Evolutionary conservation across 108 stramenopile species (phyloP).

Genomic region (Cyclostephanos tholiformis): DNA sequence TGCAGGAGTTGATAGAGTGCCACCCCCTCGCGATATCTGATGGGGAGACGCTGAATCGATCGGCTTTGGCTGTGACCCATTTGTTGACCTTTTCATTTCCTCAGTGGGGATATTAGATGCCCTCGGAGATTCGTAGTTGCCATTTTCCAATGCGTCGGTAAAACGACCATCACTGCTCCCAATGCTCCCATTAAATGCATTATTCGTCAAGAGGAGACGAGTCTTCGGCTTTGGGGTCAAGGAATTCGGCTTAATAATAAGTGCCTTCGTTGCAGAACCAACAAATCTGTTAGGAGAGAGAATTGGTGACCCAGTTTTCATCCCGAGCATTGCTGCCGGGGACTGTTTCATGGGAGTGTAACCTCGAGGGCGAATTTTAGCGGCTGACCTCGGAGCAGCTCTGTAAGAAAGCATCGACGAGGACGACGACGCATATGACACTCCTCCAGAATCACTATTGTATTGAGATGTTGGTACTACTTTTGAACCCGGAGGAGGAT

Average conservation of each 20-base stretch:
- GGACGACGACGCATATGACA: constrained; percentile 39
- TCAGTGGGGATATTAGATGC: constrained; percentile 20
- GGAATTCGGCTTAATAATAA: constrained; percentile 62
- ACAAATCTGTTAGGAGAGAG: constrained; percentile 60
- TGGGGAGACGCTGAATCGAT: constrained; percentile 28
- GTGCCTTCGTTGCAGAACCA: constrained; percentile 58
- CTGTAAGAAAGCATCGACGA: constrained; percentile 36
- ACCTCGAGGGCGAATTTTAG: constrained; percentile 80
- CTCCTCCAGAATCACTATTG: constrained; percentile 32
- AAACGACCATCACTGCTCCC: constrained; percentile 22
- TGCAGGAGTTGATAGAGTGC: constrained; percentile 36
- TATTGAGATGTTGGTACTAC: constrained; percentile 49
- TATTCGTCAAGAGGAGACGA: constrained; percentile 55
- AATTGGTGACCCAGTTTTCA: constrained; percentile 42
- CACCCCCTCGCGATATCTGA: not conserved
- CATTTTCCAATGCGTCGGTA: constrained; percentile 35
- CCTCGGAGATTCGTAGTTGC: constrained; percentile 29
- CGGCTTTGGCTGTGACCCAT: constrained; percentile 21
- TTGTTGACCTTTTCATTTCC: no score
- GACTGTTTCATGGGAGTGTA: constrained; percentile 60
- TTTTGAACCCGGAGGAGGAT: constrained; percentile 44
- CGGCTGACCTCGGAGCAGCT: constrained; percentile 64
- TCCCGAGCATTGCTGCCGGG: constrained; percentile 39
- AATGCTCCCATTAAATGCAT: constrained; percentile 22
- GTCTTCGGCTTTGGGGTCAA: constrained; percentile 63